A percentile compares a stretch with the other conserved stretches of the same genome.
Conservation (phyloP, 805 yeast genomes). For the Ogataea neopini region DNA sequence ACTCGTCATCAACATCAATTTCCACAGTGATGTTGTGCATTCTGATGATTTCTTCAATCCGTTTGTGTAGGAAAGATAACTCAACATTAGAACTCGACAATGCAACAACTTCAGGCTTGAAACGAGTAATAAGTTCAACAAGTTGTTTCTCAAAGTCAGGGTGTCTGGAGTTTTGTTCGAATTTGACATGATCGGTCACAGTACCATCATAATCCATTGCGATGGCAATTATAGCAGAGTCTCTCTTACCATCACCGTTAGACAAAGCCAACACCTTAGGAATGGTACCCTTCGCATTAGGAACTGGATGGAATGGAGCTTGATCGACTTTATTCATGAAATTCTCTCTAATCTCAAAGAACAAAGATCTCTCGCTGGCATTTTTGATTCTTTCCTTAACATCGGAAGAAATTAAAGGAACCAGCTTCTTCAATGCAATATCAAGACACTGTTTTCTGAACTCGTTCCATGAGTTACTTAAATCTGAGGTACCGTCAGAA, state of each 20-base stretch:
- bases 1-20: constrained; percentile 42
- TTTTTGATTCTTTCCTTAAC: constrained; percentile 81
- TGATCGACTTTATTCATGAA: constrained; percentile 79
- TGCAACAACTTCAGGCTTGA: constrained; percentile 87
- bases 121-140: constrained; percentile 55
- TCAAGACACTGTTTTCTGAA: constrained; percentile 68
- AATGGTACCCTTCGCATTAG: constrained; percentile 73
- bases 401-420: constrained; percentile 67
- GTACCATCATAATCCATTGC: constrained; percentile 80
- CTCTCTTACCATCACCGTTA: constrained; percentile 82
- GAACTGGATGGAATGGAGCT: constrained; percentile 87
- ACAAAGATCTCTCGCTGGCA: constrained; percentile 70
- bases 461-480: constrained; percentile 78
- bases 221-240: constrained; percentile 85
- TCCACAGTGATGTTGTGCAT: constrained; percentile 54
- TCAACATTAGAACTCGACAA: constrained; percentile 84
- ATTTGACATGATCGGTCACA: constrained; percentile 72
- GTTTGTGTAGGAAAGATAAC: constrained; percentile 60
- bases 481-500: constrained; percentile 76
- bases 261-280: constrained; percentile 84
- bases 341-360: constrained; percentile 65
- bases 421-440: constrained; percentile 64
- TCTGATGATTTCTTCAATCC: constrained; percentile 56
- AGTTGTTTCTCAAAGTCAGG: constrained; percentile 67
- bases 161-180: constrained; percentile 69